Evolutionary conservation across 2,329 filamentous ascomycete species (phyloP).

Genomic region (Didymella sp.): DNA sequence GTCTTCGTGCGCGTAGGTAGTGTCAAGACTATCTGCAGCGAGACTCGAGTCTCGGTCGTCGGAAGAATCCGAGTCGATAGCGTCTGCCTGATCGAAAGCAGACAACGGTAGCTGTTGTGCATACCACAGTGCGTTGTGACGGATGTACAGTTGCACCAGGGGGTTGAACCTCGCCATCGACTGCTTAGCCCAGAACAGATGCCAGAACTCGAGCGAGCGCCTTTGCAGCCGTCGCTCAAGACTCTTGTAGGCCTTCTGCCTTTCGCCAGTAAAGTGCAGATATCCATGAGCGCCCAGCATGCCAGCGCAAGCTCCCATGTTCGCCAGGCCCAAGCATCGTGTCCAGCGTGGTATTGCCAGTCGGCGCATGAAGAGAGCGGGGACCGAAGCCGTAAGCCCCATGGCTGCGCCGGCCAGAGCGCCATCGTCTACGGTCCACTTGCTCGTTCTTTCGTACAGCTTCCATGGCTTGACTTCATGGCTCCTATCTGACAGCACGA

Average conservation of each 20-base stretch:
- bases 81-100: constrained; percentile 26
- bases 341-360: constrained; percentile 33
- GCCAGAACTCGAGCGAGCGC: constrained; percentile 35
- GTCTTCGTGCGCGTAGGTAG: constrained; percentile 13
- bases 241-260: constrained; percentile 30
- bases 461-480: constrained; percentile 26
- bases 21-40: not conserved
- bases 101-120: constrained; percentile 28
- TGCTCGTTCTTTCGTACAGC: constrained; percentile 34
- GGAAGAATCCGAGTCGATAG: constrained; percentile 3
- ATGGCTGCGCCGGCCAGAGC: constrained; percentile 33
- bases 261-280: constrained; percentile 39
- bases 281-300: constrained; percentile 33
- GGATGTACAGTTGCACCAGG: constrained; percentile 36
- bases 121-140: constrained; percentile 36
- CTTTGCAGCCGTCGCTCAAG: constrained; percentile 26
- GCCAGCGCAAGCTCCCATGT: constrained; percentile 36
- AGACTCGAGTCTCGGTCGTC: not conserved
- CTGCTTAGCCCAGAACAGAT: constrained; percentile 35
- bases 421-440: constrained; percentile 38
- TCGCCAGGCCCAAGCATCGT: constrained; percentile 33
- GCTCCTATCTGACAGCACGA: constrained; percentile 21
- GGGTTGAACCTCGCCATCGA: constrained; percentile 35
- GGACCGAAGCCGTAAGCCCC: constrained; percentile 32
- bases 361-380: constrained; percentile 31